Evolutionary conservation across 768 basidiomycete genomes (phyloP).

Genomic region (Mycena crocata): DNA sequence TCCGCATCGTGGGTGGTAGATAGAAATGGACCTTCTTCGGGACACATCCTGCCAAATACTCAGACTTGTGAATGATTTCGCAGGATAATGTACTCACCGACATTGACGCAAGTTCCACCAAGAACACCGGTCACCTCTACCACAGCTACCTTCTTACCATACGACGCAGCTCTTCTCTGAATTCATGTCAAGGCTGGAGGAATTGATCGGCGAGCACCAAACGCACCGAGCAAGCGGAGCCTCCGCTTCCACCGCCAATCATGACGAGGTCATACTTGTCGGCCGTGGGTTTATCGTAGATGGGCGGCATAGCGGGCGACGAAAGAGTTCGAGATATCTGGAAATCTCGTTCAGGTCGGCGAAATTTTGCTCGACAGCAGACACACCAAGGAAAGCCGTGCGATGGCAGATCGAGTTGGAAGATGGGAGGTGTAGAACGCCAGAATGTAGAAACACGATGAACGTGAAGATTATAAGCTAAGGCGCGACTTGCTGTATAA

Average conservation of each 20-base stretch:
- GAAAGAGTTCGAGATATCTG: constrained; percentile 63
- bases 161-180: constrained; percentile 90
- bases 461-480: constrained; percentile 15
- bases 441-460: constrained; percentile 35
- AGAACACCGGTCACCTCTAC: constrained; percentile 81
- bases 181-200: constrained; percentile 1
- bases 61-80: neutral
- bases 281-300: constrained; percentile 67
- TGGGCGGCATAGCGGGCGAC: constrained; percentile 74
- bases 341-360: constrained; percentile 7
- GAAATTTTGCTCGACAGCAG: neutral
- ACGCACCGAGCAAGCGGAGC: constrained; percentile 83
- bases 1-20: neutral
- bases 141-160: constrained; percentile 94
- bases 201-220: constrained; percentile 7
- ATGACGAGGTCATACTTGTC: constrained; percentile 88
- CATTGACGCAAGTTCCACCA: constrained; percentile 98
- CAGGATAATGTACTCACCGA: constrained; percentile 70
- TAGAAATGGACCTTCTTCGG: constrained; percentile 86
- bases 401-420: constrained; percentile 22
- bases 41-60: constrained; percentile 79
- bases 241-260: constrained; percentile 95
- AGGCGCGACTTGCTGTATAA: constrained; percentile 22
- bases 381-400: constrained; percentile 34
- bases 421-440: constrained; percentile 37